A percentile compares a stretch with the other conserved stretches of the same genome.
Evolutionary conservation across 306 rosid genomes (phyloP).

Genomic region (Glycine latifolia): DNA sequence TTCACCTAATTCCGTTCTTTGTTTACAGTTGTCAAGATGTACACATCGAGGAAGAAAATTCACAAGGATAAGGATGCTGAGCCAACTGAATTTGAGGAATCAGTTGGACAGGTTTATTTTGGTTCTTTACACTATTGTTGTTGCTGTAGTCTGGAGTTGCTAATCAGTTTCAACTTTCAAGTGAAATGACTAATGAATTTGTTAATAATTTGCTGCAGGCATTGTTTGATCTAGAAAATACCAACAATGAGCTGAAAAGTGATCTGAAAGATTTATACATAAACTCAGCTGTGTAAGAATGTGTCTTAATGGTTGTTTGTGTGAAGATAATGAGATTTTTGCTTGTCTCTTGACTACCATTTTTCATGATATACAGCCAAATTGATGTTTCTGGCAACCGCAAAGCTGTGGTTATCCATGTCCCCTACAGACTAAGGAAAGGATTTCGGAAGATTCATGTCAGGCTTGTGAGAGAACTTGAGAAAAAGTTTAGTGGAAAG

Average conservation of each 20-base stretch:
- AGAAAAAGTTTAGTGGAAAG: slow-evolving; percentile 92
- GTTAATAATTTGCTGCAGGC: slow-evolving; percentile 52
- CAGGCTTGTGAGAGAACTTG: slow-evolving; percentile 90
- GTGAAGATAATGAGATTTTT: not conserved
- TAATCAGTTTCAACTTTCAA: not conserved
- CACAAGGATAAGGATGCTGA: slow-evolving; percentile 73
- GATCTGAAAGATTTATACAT: slow-evolving; percentile 93
- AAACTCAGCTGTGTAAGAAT: slow-evolving; percentile 78
- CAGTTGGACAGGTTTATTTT: slow-evolving; percentile 72
- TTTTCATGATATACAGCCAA: slow-evolving; percentile 58
- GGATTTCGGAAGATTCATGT: slow-evolving; percentile 80
- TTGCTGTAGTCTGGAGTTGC: not conserved
- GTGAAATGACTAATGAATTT: not conserved
- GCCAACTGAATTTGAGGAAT: slow-evolving; percentile 75
- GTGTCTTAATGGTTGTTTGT: not conserved
- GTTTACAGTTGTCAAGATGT: slow-evolving; percentile 62
- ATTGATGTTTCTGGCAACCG: slow-evolving; percentile 78
- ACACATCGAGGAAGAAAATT: slow-evolving; percentile 73
- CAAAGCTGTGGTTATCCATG: slow-evolving; percentile 82
- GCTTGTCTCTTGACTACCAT: not conserved
- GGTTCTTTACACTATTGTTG: not conserved
- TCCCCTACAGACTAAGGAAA: slow-evolving; percentile 83
- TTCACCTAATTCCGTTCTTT: not conserved
- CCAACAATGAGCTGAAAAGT: slow-evolving; percentile 86
- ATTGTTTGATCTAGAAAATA: slow-evolving; percentile 76